Evolutionary conservation across 176 grass and related monocot species (phyloP), one percentile per base, ranked within the genome.

Genomic region (Avena sativa): DNA sequence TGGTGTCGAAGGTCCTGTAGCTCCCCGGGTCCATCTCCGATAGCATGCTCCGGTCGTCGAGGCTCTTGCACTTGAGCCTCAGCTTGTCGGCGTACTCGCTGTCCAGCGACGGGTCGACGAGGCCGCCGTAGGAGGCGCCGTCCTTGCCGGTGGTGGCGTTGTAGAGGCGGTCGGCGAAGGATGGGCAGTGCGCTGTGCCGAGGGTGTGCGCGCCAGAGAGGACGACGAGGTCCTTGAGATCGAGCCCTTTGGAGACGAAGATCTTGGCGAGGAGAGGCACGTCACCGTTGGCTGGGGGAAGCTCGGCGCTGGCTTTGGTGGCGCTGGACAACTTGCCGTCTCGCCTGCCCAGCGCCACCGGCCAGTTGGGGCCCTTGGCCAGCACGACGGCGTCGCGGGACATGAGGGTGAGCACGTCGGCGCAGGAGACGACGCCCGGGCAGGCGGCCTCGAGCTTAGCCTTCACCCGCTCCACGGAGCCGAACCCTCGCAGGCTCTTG

Each of bases 391-490:
- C 72, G 72, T 75, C 72, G 13, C 72, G 47, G n/a, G 72, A 75
- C 72, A 75, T 75, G 72, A 75, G 72, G 6, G 72, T 75, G 3
- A 75, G 72, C 1, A 75, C 72, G 46, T 75, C 72, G 6, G 72
- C 46, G 72, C 72, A 75, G 21, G 72, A 75, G 72, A 75, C 72
- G 47, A 75, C 23, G 7, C 72, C 72, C 0, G 72, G 72, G 46
- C 23, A 52, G 0, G 86, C 76, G 13, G 79, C 87, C 53, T 96
- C 94, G 10, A 96, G 46, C 72, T 72, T 90, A 26, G 85, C 90
- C 83, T 95, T 95, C n/a, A 92, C 94, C 0, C 86, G 75, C 8
- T 96, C 89, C 8, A 96, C 90, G 30, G 91, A 90, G 5, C 88
- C 86, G 82, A 95, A 93, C 9, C 89, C 93, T 0, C 85, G 63